These are phyloP conservation scores for Naganishia albida DNA, from an alignment of 1,284 basidiomycete genomes.

Conservation along the genomic window DNA sequence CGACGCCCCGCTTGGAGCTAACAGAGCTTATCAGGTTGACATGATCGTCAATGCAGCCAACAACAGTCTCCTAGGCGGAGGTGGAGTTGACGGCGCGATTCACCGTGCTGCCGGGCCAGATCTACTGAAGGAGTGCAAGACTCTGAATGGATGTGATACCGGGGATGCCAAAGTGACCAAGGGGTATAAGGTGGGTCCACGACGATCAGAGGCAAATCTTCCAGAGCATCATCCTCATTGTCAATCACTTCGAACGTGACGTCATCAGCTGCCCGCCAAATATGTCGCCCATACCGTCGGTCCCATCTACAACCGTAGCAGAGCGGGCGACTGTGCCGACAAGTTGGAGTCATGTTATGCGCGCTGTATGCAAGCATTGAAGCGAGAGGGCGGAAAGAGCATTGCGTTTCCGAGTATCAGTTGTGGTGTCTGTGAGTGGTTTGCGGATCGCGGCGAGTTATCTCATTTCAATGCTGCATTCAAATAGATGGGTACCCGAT, in stretches of 20 bases:
- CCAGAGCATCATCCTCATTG: too few relatives aligned
- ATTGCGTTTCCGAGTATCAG: constrained; percentile 60
- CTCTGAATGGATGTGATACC: constrained; percentile 72
- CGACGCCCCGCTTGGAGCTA: not conserved
- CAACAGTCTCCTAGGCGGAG: constrained; percentile 68
- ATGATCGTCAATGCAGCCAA: constrained; percentile 89
- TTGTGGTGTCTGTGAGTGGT: constrained; percentile 49
- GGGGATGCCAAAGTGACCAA: constrained; percentile 46
- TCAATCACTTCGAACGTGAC: constrained; percentile 2
- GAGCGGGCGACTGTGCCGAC: constrained; percentile 58
- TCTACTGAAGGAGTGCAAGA: constrained; percentile 69
- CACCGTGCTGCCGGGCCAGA: constrained; percentile 77
- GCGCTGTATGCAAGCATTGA: constrained; percentile 63
- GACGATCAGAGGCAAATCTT: not conserved
- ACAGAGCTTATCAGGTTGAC: constrained; percentile 57
- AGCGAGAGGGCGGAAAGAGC: constrained; percentile 63
- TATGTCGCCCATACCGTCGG: constrained; percentile 90
- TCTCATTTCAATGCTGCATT: not conserved
- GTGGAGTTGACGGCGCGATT: constrained; percentile 55
- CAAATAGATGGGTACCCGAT: constrained; percentile 51
- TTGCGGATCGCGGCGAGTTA: not conserved
- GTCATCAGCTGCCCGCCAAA: constrained; percentile 57
- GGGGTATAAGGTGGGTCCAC: constrained; percentile 46
- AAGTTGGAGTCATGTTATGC: constrained; percentile 73
- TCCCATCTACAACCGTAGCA: constrained; percentile 65